Evolutionary conservation across 2,329 filamentous ascomycete species (phyloP), one percentile per base, ranked within the genome.

Genomic region (Colletotrichum aenigma): DNA sequence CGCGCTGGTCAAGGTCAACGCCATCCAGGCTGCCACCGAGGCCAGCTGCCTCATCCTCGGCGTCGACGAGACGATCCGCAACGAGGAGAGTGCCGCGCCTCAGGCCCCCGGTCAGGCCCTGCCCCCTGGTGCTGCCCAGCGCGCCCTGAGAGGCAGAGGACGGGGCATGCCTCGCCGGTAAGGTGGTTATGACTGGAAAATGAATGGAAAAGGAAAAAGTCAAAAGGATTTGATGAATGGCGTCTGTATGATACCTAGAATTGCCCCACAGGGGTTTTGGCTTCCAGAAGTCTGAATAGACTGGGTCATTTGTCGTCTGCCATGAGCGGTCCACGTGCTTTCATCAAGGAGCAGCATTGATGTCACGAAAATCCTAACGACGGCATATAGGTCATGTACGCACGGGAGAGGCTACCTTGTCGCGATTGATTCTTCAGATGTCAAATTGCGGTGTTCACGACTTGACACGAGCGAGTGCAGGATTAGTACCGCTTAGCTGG

Each of bases 61-160:
- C 80, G 97, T 99, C 72, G 97, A 99, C 83, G 97, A 99, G 92
- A 99, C 97, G 38, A 98, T 99, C 87, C 96, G 93, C 87, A 99
- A 99, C 86, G 95, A 99, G 88, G 96, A 98, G 88, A 98, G 95
- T 81, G 91, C 93, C 80, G 89, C 92, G 84, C 94, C 96, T 28
- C 95, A 98, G 85, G 95, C 92, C 10, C 96, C 96, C 0, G 91
- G 92, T 71, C 90, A 94, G 85, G 91, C 92, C 24, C 88, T 96
- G 79, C 94, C 94, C 6, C 93, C 93, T 2, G 94, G 94, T 79
- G 96, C 96, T 26, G 96, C 96, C 13, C 96, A 98, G 88, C 90
- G 96, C 82, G 96, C 96, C 56, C 87, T 98, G 79, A 91, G 96
- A 77, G 95, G 94, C 76, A 89, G 95, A 79, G 96, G 96, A 78